These are phyloP conservation scores for Arabidopsis suecica DNA, from an alignment of 345 rosid genomes.

Conservation along the genomic window DNA sequence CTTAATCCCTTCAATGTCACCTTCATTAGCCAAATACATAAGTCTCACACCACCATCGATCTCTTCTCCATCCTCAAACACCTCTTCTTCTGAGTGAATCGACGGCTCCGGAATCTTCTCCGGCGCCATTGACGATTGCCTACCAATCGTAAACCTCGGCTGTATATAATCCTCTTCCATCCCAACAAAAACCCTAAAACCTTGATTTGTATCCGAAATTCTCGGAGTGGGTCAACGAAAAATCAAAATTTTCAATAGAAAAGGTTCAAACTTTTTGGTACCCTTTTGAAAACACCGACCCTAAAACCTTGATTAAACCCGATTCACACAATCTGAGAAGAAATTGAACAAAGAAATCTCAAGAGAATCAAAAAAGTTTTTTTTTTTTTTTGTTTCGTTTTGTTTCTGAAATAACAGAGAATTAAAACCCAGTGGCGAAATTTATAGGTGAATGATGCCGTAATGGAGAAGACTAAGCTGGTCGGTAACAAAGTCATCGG, in stretches of 20 bases:
- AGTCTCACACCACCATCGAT: constrained; percentile 64
- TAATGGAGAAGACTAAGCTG: constrained; percentile 36
- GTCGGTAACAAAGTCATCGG: constrained; percentile 34
- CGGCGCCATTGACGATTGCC: constrained; percentile 79
- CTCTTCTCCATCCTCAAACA: constrained; percentile 51
- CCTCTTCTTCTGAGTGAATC: constrained; percentile 48
- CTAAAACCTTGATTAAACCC: constrained; percentile 22
- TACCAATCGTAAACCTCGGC: constrained; percentile 62
- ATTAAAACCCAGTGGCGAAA: not conserved
- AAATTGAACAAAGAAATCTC: not conserved
- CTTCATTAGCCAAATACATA: constrained; percentile 75
- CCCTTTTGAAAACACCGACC: constrained; percentile 3
- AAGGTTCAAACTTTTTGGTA: constrained; percentile 7
- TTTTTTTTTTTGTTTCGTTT: not conserved
- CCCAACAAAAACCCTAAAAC: not conserved
- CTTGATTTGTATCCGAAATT: constrained; percentile 13
- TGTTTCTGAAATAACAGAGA: not conserved
- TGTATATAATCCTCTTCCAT: constrained; percentile 62
- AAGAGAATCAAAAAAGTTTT: not conserved
- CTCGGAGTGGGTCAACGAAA: constrained; percentile 30
- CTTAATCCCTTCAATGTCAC: constrained; percentile 72
- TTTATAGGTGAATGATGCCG: constrained; percentile 41
- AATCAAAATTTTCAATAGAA: not conserved
- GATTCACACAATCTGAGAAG: constrained; percentile 12
- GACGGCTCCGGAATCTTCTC: constrained; percentile 50